Conservation (phyloP, 2,329 filamentous ascomycete genomes). For the Penicillium janthinellum region DNA sequence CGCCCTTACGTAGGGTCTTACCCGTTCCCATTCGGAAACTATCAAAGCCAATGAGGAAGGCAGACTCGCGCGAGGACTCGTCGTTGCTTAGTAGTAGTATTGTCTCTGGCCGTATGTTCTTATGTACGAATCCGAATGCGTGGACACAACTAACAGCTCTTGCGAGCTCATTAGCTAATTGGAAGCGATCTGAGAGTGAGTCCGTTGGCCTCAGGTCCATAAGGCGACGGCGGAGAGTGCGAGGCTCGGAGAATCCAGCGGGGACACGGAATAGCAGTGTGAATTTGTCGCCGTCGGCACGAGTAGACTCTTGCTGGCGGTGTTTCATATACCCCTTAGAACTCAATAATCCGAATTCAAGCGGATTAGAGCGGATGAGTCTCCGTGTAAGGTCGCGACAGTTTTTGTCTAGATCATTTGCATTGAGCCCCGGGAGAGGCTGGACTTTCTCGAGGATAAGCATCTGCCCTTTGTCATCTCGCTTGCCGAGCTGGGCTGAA, state of each 20-base stretch:
- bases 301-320: neutral
- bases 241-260: neutral
- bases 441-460: neutral
- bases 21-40: slow-evolving; percentile 40
- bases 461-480: neutral
- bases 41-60: slow-evolving; percentile 50
- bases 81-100: slow-evolving; percentile 13
- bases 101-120: slow-evolving; percentile 49
- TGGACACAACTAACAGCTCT: slow-evolving; percentile 42
- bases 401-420: neutral
- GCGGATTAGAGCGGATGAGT: neutral
- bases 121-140: slow-evolving; percentile 49
- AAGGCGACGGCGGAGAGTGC: neutral
- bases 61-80: slow-evolving; percentile 1
- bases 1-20: slow-evolving; percentile 35
- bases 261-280: slow-evolving; percentile 1
- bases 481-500: neutral
- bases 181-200: slow-evolving; percentile 10
- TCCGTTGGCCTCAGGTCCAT: neutral
- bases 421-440: neutral
- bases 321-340: neutral
- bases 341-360: neutral
- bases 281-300: neutral
- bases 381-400: neutral
- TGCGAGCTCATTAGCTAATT: slow-evolving; percentile 33